A percentile compares a stretch with the other conserved stretches of the same genome.
phyloP scores from a whole-genome alignment of 2,329 filamentous ascomycete genomes.

The Sporothrix curviconia region DNA sequence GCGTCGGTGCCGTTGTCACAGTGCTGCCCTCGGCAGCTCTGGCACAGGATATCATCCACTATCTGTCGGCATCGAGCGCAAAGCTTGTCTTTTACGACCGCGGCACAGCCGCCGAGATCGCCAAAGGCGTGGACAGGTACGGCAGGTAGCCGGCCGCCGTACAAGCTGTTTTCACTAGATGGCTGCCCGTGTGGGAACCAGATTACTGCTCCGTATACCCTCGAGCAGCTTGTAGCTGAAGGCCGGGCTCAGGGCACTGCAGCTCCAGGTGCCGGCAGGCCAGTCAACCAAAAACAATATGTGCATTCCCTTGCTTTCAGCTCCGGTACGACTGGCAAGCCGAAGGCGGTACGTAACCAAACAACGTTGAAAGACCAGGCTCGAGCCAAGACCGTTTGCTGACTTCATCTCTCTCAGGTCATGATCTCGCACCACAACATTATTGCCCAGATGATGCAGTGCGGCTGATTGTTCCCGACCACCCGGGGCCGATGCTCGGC shows the following conservation, averaged over 20 bases:
- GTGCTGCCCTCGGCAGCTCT: background rate
- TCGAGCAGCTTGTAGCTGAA: background rate
- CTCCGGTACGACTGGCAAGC: conserved; percentile 53
- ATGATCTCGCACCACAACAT: conserved; percentile 52
- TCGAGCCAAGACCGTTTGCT: too few species aligned
- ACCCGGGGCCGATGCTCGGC: conserved; percentile 22
- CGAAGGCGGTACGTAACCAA: conserved; percentile 39
- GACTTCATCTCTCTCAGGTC: too few species aligned
- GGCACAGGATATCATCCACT: background rate
- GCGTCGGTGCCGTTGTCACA: background rate
- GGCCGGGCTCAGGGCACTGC: background rate
- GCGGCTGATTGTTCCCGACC: conserved; percentile 41
- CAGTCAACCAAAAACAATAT: conserved; percentile 40
- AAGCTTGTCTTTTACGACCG: background rate
- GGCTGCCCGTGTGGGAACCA: background rate
- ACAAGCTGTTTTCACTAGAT: conserved; percentile 2
- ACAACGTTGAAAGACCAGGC: background rate
- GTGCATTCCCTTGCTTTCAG: conserved; percentile 40
- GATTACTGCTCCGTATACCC: background rate
- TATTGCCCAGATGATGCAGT: conserved; percentile 54
- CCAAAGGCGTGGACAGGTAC: background rate
- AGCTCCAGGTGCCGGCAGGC: background rate
- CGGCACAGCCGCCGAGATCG: background rate
- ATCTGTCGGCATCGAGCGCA: background rate
- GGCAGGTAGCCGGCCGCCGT: background rate